Conservation (phyloP, 352 stramenopile species). For the Phytophthora colocasiae region DNA sequence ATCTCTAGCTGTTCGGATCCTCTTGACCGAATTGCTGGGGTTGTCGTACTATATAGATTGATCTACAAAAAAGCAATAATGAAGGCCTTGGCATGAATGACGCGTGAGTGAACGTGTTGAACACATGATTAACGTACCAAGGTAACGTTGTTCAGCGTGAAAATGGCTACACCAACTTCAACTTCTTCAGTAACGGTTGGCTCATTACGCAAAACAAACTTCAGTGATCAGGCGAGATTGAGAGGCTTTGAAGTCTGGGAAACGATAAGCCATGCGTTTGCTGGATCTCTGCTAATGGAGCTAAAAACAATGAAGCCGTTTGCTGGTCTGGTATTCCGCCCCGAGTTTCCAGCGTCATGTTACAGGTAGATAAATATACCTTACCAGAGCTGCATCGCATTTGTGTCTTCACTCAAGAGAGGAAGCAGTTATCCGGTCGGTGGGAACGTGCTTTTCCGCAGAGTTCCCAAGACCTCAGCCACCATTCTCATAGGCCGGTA, state of each 20-base stretch:
- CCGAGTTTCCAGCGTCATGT: constrained; percentile 13
- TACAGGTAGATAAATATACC: constrained; percentile 23
- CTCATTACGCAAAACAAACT: neutral
- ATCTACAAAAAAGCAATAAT: constrained; percentile 17
- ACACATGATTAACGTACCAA: neutral
- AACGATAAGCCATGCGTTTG: constrained; percentile 11
- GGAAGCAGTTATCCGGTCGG: constrained; percentile 29
- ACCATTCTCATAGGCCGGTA: constrained; percentile 17
- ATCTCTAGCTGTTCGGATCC: constrained; percentile 9
- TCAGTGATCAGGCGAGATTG: too few species aligned
- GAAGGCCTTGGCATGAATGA: constrained; percentile 10
- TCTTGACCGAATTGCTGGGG: constrained; percentile 2
- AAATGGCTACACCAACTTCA: constrained; percentile 42
- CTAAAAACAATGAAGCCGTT: constrained; percentile 29
- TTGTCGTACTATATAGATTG: constrained; percentile 47
- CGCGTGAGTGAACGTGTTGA: neutral
- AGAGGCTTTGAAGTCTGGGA: neutral
- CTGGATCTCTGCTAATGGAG: constrained; percentile 14
- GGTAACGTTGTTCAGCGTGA: neutral
- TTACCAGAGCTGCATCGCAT: constrained; percentile 8
- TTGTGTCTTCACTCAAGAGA: constrained; percentile 3
- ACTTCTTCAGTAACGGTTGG: constrained; percentile 20
- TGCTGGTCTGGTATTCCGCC: constrained; percentile 15
- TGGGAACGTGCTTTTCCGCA: constrained; percentile 29
- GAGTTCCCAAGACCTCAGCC: constrained; percentile 15